These are phyloP conservation scores for Gaultheria prostrata DNA, from an alignment of 148 eudicot genomes.

Conservation along the genomic window DNA sequence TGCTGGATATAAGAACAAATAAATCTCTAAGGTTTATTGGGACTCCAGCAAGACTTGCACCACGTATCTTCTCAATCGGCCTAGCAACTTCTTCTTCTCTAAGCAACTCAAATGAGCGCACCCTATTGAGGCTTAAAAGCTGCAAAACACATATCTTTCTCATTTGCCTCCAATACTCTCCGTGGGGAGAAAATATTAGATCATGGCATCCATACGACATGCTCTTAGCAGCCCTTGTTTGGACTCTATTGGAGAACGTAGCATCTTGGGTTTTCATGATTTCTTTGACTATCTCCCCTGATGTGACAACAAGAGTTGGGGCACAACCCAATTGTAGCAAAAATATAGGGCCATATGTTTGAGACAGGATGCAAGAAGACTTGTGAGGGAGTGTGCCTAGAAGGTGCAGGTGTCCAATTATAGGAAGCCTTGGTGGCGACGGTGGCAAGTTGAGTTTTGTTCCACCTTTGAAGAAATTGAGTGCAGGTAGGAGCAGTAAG, in stretches of 20 bases:
- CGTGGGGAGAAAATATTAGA: neutral
- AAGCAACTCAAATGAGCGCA: neutral
- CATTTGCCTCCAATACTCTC: slow-evolving; percentile 5
- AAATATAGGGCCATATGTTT: neutral
- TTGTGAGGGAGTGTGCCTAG: slow-evolving; percentile 6
- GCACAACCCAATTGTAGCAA: neutral
- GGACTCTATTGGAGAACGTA: neutral
- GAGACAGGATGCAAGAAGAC: neutral
- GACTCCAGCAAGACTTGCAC: neutral
- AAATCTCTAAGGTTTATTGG: neutral
- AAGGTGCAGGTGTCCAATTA: slow-evolving; percentile 2
- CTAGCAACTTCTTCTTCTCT: neutral
- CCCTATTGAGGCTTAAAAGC: neutral
- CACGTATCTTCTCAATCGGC: neutral
- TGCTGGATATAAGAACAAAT: neutral
- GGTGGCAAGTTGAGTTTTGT: neutral
- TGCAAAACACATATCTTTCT: neutral
- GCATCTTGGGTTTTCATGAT: neutral
- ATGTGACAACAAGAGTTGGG: slow-evolving; percentile 7
- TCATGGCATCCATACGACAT: neutral
- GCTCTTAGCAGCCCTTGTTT: neutral
- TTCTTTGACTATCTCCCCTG: neutral
- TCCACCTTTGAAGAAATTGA: neutral
- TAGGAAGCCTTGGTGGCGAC: slow-evolving; percentile 14
- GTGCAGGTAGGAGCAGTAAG: neutral